Conservation (phyloP, 2,329 filamentous ascomycete species). For the Aspergillus fijiensis region DNA sequence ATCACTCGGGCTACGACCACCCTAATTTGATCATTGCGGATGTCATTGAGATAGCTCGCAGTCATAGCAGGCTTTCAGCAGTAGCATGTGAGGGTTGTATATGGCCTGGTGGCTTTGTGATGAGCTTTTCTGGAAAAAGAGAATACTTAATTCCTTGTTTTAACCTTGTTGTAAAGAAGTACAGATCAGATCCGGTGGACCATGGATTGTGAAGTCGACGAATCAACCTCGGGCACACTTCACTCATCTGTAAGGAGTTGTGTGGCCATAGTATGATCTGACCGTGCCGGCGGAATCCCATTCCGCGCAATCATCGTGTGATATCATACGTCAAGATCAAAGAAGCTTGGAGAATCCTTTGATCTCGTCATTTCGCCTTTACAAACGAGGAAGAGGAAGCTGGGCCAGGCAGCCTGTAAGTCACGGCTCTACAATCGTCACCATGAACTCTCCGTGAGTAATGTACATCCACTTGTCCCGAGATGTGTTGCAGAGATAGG, state of each 20-base stretch:
- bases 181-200: not conserved
- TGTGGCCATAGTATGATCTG: not conserved
- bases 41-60: not conserved
- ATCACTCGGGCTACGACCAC: not conserved
- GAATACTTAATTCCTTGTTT: not conserved
- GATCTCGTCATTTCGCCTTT: no score
- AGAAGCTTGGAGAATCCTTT: no score
- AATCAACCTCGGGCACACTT: not conserved
- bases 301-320: not conserved
- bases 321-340: not conserved
- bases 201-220: not conserved
- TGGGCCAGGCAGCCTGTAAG: not conserved
- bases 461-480: no score
- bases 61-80: not conserved
- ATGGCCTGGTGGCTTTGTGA: not conserved
- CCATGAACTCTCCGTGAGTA: not conserved
- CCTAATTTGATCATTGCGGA: not conserved
- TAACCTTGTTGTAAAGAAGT: not conserved
- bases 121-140: not conserved
- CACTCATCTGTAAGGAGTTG: not conserved
- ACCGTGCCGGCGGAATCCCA: not conserved
- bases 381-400: not conserved
- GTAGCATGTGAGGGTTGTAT: not conserved
- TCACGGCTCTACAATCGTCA: not conserved
- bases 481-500: not conserved